These are phyloP conservation scores for Claviceps digitariae DNA, from an alignment of 2,329 filamentous ascomycete species.

Conservation along the genomic window DNA sequence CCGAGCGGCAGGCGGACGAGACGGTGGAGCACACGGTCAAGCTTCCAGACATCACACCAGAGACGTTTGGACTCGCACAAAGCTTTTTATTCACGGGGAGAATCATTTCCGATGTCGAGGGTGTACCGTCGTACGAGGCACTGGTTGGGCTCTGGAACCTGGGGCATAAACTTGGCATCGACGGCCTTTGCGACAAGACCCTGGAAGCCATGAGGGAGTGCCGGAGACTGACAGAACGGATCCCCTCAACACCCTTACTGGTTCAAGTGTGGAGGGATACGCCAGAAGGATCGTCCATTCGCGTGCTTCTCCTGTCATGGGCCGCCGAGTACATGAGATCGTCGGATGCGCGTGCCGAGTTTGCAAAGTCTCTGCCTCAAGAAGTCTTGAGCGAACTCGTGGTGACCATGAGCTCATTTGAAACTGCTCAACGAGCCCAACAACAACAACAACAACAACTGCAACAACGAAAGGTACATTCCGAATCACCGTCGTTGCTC, in stretches of 20 bases:
- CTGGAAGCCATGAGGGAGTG: constrained; percentile 45
- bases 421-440: constrained; percentile 18
- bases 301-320: constrained; percentile 45
- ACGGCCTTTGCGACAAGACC: constrained; percentile 41
- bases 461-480: constrained; percentile 6
- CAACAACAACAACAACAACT: not conserved
- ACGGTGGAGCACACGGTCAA: constrained; percentile 36
- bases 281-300: constrained; percentile 44
- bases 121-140: constrained; percentile 37
- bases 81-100: constrained; percentile 39
- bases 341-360: constrained; percentile 40
- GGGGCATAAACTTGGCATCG: constrained; percentile 35
- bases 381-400: constrained; percentile 51
- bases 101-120: constrained; percentile 28
- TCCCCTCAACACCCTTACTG: constrained; percentile 44
- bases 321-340: constrained; percentile 50
- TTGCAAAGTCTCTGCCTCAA: constrained; percentile 46
- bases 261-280: constrained; percentile 50
- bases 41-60: constrained; percentile 31
- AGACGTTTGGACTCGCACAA: constrained; percentile 42
- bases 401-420: constrained; percentile 45
- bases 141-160: constrained; percentile 45
- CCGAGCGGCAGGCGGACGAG: constrained; percentile 17
- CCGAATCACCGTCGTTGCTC: constrained; percentile 7
- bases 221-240: constrained; percentile 36